Conservation (phyloP, 2,329 filamentous ascomycete species). For the Penicillium sp. region DNA sequence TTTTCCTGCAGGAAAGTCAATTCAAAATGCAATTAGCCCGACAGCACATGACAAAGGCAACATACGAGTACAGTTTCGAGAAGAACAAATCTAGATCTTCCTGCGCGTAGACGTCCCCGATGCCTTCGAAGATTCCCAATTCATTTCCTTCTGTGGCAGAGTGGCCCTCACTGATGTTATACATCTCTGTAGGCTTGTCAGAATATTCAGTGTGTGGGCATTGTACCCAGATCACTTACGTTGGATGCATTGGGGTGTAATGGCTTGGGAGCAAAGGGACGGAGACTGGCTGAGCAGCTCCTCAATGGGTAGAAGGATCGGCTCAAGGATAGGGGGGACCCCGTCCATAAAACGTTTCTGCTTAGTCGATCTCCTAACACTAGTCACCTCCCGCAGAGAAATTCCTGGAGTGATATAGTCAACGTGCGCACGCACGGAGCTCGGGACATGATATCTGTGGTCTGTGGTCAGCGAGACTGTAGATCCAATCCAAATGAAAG, state of each 20-base stretch:
- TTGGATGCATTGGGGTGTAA: constrained; percentile 43
- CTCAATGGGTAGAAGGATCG: constrained; percentile 22
- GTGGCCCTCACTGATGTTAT: constrained; percentile 42
- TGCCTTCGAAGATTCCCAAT: constrained; percentile 45
- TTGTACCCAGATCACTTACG: constrained; percentile 15
- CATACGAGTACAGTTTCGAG: constrained; percentile 29
- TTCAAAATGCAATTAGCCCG: constrained; percentile 5
- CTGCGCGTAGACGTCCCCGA: constrained; percentile 46
- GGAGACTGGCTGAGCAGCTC: constrained; percentile 15
- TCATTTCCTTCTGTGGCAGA: constrained; percentile 43
- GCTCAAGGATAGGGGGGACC: constrained; percentile 24
- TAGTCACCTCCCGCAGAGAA: constrained; percentile 29
- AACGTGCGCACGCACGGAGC: constrained; percentile 27
- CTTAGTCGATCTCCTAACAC: constrained; percentile 7
- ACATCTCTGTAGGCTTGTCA: constrained; percentile 32
- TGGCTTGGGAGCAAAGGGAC: constrained; percentile 27
- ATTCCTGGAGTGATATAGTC: constrained; percentile 36
- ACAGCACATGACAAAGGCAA: background rate
- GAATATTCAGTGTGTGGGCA: background rate
- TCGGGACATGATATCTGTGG: constrained; percentile 28
- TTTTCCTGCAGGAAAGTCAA: constrained; percentile 21
- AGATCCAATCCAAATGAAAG: background rate
- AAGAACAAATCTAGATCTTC: constrained; percentile 46
- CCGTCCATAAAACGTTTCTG: constrained; percentile 23
- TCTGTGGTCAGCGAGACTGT: background rate